A percentile compares a stretch with the other conserved stretches of the same genome.
Conservation (phyloP, 2,329 filamentous ascomycete genomes). For the Arthrinium puccinioides region DNA sequence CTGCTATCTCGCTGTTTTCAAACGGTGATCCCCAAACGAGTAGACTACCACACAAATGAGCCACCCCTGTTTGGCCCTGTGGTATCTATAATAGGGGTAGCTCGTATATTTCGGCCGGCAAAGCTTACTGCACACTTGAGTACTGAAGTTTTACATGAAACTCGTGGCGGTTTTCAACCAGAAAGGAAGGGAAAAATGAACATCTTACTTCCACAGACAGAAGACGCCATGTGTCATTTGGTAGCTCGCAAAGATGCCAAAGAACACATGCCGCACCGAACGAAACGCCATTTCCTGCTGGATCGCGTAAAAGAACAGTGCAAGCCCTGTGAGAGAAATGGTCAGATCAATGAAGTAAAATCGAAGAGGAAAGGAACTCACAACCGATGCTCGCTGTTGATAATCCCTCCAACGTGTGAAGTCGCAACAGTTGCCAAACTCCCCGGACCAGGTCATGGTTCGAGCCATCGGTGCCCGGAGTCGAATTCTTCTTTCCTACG, state of each 20-base stretch:
- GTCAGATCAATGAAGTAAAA: no score
- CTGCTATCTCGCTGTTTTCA: no score
- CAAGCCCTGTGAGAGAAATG: background rate
- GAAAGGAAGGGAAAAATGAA: no score
- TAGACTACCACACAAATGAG: no score
- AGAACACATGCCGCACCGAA: background rate
- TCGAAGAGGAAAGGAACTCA: background rate
- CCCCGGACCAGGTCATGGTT: background rate
- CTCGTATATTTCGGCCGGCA: no score
- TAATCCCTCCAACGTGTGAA: background rate
- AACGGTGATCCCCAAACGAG: no score
- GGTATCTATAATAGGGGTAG: no score
- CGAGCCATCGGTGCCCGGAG: no score
- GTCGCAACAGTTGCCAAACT: background rate
- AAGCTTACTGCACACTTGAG: no score
- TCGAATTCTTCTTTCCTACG: background rate
- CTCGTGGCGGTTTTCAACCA: no score
- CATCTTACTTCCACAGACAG: background rate
- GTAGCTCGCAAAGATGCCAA: background rate
- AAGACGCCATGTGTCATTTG: background rate
- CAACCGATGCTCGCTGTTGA: background rate
- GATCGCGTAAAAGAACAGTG: background rate
- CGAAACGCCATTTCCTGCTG: background rate
- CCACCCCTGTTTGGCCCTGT: no score
- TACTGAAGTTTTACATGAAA: no score